Percentiles rank a stretch among this genome's conserved stretches.
Evolutionary conservation across 108 stramenopile species (phyloP).

Genomic region (Skeletonema marinoi): DNA sequence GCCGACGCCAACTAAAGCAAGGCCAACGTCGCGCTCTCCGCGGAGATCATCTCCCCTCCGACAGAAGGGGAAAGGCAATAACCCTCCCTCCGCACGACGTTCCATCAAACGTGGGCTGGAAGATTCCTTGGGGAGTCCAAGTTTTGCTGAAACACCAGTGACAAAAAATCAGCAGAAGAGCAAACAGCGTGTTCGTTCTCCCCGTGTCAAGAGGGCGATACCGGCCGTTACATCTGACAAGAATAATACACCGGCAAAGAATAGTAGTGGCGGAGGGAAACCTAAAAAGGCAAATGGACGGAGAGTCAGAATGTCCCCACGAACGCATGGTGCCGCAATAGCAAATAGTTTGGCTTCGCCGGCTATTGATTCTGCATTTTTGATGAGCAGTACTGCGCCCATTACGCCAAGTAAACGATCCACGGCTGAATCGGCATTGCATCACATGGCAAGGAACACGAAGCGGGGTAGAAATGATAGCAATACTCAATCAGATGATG

Average conservation of each 20-base stretch:
- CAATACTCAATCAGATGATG: not conserved
- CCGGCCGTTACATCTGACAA: not conserved
- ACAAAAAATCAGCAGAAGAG: not conserved
- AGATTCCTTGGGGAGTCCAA: not conserved
- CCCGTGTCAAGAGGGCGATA: not conserved
- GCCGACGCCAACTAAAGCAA: not conserved
- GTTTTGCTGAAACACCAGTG: not conserved
- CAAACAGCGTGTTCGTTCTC: not conserved
- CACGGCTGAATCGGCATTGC: slow-evolving; percentile 13
- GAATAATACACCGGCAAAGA: not conserved
- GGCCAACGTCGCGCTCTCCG: not conserved
- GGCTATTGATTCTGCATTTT: not conserved
- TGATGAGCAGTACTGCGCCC: not conserved
- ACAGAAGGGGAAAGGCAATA: not conserved
- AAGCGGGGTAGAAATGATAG: not conserved
- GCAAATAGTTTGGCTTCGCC: not conserved
- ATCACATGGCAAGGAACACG: slow-evolving; percentile 3
- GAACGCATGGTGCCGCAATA: slow-evolving; percentile 3
- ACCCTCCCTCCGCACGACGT: not conserved
- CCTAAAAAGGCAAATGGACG: not conserved
- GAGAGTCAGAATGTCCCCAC: not conserved
- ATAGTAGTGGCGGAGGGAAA: not conserved
- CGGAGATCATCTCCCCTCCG: not conserved
- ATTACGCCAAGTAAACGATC: slow-evolving; percentile 11
- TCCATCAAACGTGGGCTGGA: not conserved